These are phyloP conservation scores for Tuber umbilicatum DNA, from an alignment of 495 filamentous ascomycete genomes.

Conservation along the genomic window DNA sequence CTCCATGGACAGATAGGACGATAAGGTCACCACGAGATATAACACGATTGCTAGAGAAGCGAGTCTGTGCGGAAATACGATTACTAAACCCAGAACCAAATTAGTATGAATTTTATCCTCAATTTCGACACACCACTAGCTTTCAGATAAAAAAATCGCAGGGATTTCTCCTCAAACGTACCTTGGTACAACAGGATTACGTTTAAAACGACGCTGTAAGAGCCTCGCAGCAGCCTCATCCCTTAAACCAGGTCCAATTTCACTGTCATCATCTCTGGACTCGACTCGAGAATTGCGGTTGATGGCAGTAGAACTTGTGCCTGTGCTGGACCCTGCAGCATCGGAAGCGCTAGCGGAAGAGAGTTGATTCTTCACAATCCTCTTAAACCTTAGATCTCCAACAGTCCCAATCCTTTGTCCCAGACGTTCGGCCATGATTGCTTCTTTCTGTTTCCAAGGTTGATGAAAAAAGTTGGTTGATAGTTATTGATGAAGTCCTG, in stretches of 20 bases:
- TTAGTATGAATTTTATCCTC: background rate
- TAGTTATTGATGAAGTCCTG: background rate
- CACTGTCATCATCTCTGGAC: background rate
- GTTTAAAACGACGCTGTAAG: background rate
- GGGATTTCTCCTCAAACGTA: background rate
- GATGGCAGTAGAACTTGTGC: background rate
- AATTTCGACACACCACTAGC: background rate
- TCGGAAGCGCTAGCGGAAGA: background rate
- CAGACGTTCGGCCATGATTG: background rate
- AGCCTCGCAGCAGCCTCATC: background rate
- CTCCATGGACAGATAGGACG: background rate
- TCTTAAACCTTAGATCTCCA: background rate
- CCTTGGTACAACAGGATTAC: background rate
- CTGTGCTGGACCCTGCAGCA: background rate
- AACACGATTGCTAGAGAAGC: conserved; percentile 5
- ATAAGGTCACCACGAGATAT: conserved; percentile 4
- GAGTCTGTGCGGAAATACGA: background rate
- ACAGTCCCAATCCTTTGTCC: background rate
- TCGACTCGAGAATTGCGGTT: background rate
- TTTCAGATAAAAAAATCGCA: background rate
- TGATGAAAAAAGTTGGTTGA: background rate
- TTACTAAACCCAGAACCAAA: conserved; percentile 1
- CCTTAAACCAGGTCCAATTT: background rate
- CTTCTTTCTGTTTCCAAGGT: background rate
- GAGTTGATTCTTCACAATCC: background rate